Evolutionary conservation across 805 yeast genomes (phyloP).

Genomic region (Cyberlindnera bimundalis): DNA sequence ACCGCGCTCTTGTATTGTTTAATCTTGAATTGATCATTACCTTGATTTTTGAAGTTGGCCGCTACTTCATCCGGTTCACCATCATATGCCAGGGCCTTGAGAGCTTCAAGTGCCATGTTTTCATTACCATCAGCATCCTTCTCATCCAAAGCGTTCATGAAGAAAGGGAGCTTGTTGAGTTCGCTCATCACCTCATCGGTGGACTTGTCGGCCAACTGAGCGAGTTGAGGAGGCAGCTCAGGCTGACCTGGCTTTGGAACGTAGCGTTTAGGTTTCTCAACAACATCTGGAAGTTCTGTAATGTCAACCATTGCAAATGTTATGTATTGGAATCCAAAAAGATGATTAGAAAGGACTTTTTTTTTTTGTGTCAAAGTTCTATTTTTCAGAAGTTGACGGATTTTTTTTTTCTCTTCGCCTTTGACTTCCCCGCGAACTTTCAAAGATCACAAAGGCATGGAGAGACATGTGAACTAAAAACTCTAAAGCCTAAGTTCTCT

Average conservation of each 20-base stretch:
- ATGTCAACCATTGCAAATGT: conserved; percentile 21
- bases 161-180: conserved; percentile 82
- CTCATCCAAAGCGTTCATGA: conserved; percentile 85
- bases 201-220: conserved; percentile 55
- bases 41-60: conserved; percentile 84
- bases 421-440: background rate
- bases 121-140: conserved; percentile 76
- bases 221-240: conserved; percentile 76
- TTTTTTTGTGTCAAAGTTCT: background rate
- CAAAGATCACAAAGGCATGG: too few species aligned
- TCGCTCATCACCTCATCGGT: conserved; percentile 76
- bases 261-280: conserved; percentile 33
- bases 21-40: conserved; percentile 77
- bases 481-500: too few species aligned
- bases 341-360: background rate
- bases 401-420: background rate
- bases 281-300: conserved; percentile 16
- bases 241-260: conserved; percentile 60
- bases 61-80: conserved; percentile 95
- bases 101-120: conserved; percentile 76
- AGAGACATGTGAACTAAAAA: too few species aligned
- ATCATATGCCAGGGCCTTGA: conserved; percentile 87
- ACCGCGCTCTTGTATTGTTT: conserved; percentile 76
- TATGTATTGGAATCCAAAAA: too few species aligned
- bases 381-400: background rate